Base-by-base conservation (phyloP, 495 filamentous ascomycete species). In the Xylaria longipes region DNA sequence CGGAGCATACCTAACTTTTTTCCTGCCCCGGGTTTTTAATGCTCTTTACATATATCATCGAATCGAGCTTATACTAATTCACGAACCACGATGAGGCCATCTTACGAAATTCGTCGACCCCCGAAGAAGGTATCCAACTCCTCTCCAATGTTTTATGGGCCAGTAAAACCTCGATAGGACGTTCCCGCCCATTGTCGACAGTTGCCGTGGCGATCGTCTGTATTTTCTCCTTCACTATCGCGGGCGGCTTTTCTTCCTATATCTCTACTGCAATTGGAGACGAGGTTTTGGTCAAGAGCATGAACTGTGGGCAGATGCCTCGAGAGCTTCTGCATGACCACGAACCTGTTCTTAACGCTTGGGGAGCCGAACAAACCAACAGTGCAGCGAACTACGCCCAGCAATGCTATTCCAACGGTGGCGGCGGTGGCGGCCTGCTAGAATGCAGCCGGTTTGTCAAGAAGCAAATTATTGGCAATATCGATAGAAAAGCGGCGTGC, bases 211-310 rank as follows among this genome's bases (percentile, higher is more conserved):
- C n/a, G n/a, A n/a, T n/a, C n/a, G n/a, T 39, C 15, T 65, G 45
- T 25, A 45, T 70, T 1, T 52, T 11, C 1, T 37, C 35, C 0
- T 73, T 73, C 33, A 62, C 71, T 45, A 29, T 50, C 17, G 71
- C 71, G 0, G 67, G 71, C 7, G 71, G 71, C 2, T 70, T 66
- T 15, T 70, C 71, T 2, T 70, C 71, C 0, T 64, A 62, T 7
- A 67, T 67, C 9, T 70, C 71, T 17, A 70, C 67, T 6, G 33
- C 71, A 2, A 20, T 62, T 9, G 67, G 67, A 0, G 41, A 31
- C 15, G 71, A 73, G n/a, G 71, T 73, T 1, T 12, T 73, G 5
- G 29, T 73, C 14, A 61, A 67, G 5, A 62, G 67, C 29, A 2
- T 9, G 2, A 46, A 67, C 20, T 73, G 71, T 14, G 67, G 71